Percentiles rank a stretch among this genome's conserved stretches.
phyloP scores from a whole-genome alignment of 2,329 filamentous ascomycete species.

The Drechslerella dactyloides region DNA sequence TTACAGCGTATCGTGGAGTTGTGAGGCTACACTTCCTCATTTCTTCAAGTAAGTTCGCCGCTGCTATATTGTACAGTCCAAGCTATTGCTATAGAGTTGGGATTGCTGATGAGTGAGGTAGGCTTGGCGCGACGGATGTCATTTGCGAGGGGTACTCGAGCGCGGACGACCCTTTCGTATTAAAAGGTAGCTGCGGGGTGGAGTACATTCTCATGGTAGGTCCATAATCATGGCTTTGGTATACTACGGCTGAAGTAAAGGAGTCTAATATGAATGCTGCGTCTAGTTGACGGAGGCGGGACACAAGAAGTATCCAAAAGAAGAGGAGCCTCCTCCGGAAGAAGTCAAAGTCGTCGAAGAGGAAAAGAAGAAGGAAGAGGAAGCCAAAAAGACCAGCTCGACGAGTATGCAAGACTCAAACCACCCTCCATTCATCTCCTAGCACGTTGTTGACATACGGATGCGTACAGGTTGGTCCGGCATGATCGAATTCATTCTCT shows the following conservation, averaged over 20 bases:
- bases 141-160: slow-evolving; percentile 85
- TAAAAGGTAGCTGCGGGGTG: slow-evolving; percentile 89
- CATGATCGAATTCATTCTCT: slow-evolving; percentile 45
- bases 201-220: slow-evolving; percentile 69
- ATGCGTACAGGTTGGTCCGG: slow-evolving; percentile 29
- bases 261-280: background rate
- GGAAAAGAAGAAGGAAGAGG: slow-evolving; percentile 27
- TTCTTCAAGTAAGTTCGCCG: slow-evolving; percentile 63
- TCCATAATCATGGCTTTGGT: too few species aligned
- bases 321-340: slow-evolving; percentile 23
- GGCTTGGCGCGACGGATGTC: slow-evolving; percentile 85
- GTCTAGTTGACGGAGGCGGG: slow-evolving; percentile 46
- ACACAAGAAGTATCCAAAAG: slow-evolving; percentile 46
- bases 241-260: too few species aligned
- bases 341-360: slow-evolving; percentile 36
- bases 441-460: background rate
- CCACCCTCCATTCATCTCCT: background rate
- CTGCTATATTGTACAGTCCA: background rate
- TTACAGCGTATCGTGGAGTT: slow-evolving; percentile 48
- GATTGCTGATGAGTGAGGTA: slow-evolving; percentile 55
- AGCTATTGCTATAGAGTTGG: background rate
- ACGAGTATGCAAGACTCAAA: slow-evolving; percentile 9
- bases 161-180: slow-evolving; percentile 78
- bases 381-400: background rate
- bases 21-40: slow-evolving; percentile 63